Evolutionary conservation across 2,329 filamentous ascomycete genomes (phyloP), one percentile per base, ranked within the genome.

Genomic region (Aspergillaceae sp.): DNA sequence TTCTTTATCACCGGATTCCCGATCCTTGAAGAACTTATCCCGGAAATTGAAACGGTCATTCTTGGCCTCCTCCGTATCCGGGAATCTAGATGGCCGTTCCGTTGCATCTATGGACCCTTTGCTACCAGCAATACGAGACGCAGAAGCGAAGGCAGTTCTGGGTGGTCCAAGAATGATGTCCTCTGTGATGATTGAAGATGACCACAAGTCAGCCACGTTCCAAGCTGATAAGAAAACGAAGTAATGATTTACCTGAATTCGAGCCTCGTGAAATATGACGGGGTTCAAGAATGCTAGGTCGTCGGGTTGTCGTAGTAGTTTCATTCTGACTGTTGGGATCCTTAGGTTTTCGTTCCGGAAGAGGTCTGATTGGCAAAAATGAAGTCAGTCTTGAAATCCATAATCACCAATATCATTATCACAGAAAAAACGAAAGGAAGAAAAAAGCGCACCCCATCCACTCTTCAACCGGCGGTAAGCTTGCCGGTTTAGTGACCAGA

Each of bases 111-210:
- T 64, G 1, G 63, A 66, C 30, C 61, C 57, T 61, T 77, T 77
- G 19, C 19, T 19, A 33, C 68, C 66, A 51, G 64, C 57, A 44
- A 67, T 64, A 49, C 79, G 75, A 48, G 85, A 86, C 26, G 84
- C 78, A 1, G 89, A 94, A 44, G 87, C 80, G 66, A 96, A 95
- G 40, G 82, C 80, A 41, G 82, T 87, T 65, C 87, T 86, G 1
- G 89, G 87, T 19, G 89, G 89, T 9, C 87, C 89, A 48, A 95
- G 84, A 48, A 92, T 78, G 48, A 94, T 85, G 53, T 94, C 88
- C 57, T 94, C 90, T 58, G 63, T 58, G 63, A 79, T 56, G 56
- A 48, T 29, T 37, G 29, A 48, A 7, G n/a, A 11, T 9, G 48
- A 1, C 19, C 19, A 19, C 19, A 19, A 19, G 19, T 19, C 19